Base-by-base conservation (phyloP, 176 grass and related monocot genomes). In the Ananas comosus region DNA sequence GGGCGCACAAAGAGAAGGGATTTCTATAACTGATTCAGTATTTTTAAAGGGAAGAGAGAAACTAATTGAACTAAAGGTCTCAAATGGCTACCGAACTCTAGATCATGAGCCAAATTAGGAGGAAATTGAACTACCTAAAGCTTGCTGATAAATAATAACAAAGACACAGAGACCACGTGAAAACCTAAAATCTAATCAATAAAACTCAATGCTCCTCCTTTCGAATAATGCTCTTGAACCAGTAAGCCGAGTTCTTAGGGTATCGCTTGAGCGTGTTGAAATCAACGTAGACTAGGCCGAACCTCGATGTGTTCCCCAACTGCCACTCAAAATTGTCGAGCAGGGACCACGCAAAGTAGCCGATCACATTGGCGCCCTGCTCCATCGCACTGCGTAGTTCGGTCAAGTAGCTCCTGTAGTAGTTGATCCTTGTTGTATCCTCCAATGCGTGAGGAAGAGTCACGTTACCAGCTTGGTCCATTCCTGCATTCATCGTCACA, bases 241-340 rank as follows among this genome's bases (percentile, higher is more conserved):
- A 87, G 9, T 70, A 73, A 0, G 88, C 70, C 0, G 75, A 91
- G 48, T 87, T 75, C 81, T 87, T 91, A 9, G 88, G 88, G 71
- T 84, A 91, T 18, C 88, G 33, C 9, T 25, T 64, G 53, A 84
- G 80, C 0, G 75, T 87, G 1, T 48, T 25, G 2, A 64, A 47
- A 13, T 91, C 78, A 11, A 87, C 81, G 0, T 87, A 84, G 0
- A 85, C 79, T 0, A 91, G 9, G 0, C 84, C 76, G 4, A 87
- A 85, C 21, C 78, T 91, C 13, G 81, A 84, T 47, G 81, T 91
- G 59, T 79, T 87, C 0, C 84, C 88, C 0, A 80, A 73, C 28
- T 69, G 53, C 84, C 81, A 87, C 54, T 91, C 84, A 6, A 87
- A 91, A 81, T 73, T 91, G 56, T 87, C 88, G 0, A 91, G 75